Conservation (phyloP, 257 asterid species). For the Nicotiana noctiflora region DNA sequence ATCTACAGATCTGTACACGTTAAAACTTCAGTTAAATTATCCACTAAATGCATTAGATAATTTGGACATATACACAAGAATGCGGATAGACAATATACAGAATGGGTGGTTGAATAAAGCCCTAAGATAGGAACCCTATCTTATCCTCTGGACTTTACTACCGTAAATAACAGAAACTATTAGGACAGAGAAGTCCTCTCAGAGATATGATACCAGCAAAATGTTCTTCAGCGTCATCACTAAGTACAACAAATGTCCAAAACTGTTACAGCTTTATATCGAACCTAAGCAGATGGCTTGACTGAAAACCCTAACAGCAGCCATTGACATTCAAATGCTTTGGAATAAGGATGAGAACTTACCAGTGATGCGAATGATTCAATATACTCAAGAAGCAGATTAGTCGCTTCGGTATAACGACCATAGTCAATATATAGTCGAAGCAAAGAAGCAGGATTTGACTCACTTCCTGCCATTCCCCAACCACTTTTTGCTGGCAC, state of each 20-base stretch:
- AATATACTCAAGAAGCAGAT: conserved; percentile 67
- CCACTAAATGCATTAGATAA: not conserved
- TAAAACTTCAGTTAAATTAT: not conserved
- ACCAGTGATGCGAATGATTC: conserved; percentile 65
- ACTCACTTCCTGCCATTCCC: conserved; percentile 82
- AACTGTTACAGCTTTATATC: not conserved
- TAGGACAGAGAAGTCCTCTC: not conserved
- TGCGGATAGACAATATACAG: not conserved
- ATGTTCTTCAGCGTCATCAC: not conserved
- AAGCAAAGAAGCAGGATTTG: conserved; percentile 75
- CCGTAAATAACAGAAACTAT: not conserved
- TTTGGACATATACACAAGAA: not conserved
- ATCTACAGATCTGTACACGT: not conserved
- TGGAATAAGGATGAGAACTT: conserved; percentile 27
- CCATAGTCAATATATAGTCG: conserved; percentile 77
- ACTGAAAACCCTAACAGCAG: not conserved
- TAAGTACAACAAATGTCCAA: not conserved
- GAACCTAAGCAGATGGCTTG: not conserved
- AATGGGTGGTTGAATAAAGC: not conserved
- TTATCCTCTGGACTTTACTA: not conserved
- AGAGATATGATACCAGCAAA: not conserved
- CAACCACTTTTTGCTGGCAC: conserved; percentile 47
- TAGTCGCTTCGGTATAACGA: conserved; percentile 78
- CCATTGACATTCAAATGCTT: no score
- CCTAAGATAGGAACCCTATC: not conserved